These are phyloP conservation scores for Boletus vermiculosoides DNA, from an alignment of 768 basidiomycete species.

Conservation along the genomic window DNA sequence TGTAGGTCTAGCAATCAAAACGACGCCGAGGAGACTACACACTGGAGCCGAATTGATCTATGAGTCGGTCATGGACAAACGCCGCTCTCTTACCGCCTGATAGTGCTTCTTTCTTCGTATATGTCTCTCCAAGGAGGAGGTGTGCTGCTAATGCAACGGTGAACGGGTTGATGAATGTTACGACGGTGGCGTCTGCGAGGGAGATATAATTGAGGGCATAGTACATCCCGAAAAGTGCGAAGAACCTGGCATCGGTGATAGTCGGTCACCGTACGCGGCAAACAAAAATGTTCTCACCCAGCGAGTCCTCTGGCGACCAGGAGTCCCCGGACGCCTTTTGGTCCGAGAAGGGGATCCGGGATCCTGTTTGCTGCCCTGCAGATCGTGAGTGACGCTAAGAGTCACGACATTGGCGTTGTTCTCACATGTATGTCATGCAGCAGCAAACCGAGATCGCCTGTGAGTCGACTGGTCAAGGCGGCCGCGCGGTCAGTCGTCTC, in stretches of 20 bases:
- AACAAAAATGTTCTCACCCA: constrained; percentile 45
- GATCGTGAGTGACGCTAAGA: not conserved
- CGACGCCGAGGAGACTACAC: constrained; percentile 65
- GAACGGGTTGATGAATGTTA: not conserved
- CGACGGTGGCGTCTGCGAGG: not conserved
- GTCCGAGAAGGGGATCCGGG: constrained; percentile 55
- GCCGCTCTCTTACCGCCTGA: not conserved
- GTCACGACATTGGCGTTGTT: not conserved
- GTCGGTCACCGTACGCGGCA: not conserved
- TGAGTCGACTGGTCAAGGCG: not conserved
- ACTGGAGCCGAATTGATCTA: not conserved
- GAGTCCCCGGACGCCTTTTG: constrained; percentile 56
- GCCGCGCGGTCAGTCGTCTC: not conserved
- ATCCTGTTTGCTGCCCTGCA: constrained; percentile 38
- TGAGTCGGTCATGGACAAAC: not conserved
- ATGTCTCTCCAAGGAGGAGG: not conserved
- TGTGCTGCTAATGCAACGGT: not conserved
- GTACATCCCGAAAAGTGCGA: constrained; percentile 22
- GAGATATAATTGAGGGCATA: not conserved
- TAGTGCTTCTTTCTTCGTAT: not conserved
- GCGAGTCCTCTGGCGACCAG: constrained; percentile 56
- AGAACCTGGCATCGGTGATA: constrained; percentile 47
- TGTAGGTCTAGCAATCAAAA: constrained; percentile 49
- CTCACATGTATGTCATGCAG: not conserved
- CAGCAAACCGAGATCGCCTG: not conserved